Evolutionary conservation across 2,329 filamentous ascomycete species (phyloP), one percentile per base, ranked within the genome.

Genomic region (Tolypocladium ophioglossoides): DNA sequence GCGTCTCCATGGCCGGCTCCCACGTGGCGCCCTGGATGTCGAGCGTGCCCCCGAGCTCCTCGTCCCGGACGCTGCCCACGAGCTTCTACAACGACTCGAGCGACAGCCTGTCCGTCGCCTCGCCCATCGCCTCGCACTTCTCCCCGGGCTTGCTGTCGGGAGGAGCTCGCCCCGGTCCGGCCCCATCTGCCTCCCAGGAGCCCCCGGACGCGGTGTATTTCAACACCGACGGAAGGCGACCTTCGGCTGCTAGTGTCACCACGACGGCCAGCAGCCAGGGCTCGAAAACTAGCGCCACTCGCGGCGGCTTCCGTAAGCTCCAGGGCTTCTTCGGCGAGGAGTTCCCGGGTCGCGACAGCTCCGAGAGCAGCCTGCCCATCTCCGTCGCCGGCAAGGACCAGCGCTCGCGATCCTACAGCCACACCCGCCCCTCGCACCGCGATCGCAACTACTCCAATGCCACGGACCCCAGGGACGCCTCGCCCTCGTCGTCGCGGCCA

Each of bases 291-390:
- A 88, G 86, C 68, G 75, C 84, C 58, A 85, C 83, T 57, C 78
- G 86, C 56, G 83, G 85, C 62, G 83, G 87, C 52, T 80, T 86
- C 55, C 91, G 91, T 70, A 94, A 92, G 71, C 77, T 96, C 58
- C 89, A 94, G 66, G 89, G 87, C 44, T 92, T 96, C 68, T 95
- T 96, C 71, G 91, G 92, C 49, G 92, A 96, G 63, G 91, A 96
- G 66, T 90, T 88, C 68, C 83, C 84, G 56, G 82, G 80, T 39
- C 78, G 80, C 60, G 86, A 91, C 66, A 85, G 85, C 59, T 91
- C 87, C 52, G 89, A 95, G 55, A 79, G 81, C 61, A 85, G 82
- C 70, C 70, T 88, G 63, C 72, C 76, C 57, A 72, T 72, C 57
- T 76, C 73, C 52, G 64, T 68, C 59, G 63, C 67, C 56, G 67